A percentile compares a stretch with the other conserved stretches of the same genome.
These are phyloP conservation scores for Brassica cretica DNA, from an alignment of 345 rosid species.

Conservation along the genomic window DNA sequence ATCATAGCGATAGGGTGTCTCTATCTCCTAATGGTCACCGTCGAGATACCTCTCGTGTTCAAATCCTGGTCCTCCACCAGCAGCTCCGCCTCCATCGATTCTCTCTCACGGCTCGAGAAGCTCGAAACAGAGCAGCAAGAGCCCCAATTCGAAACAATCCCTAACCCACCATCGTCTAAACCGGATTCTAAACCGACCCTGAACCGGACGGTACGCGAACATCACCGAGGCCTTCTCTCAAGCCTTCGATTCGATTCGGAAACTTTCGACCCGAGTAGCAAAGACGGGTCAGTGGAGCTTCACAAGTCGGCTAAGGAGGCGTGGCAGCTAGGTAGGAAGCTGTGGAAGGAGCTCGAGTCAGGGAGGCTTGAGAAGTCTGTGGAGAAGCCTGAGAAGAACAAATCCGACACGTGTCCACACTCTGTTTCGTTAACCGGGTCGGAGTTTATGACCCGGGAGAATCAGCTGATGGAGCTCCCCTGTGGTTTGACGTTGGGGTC, in stretches of 20 bases:
- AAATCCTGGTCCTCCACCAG: slow-evolving; percentile 42
- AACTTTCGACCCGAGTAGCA: slow-evolving; percentile 51
- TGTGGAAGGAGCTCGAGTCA: slow-evolving; percentile 67
- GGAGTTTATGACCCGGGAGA: slow-evolving; percentile 53
- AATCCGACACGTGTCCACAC: slow-evolving; percentile 59
- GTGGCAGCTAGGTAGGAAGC: slow-evolving; percentile 68
- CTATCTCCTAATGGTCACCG: slow-evolving; percentile 60
- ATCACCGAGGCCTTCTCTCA: slow-evolving; percentile 51
- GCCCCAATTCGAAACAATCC: slow-evolving; percentile 46
- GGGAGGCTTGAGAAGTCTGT: slow-evolving; percentile 45
- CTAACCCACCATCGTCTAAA: slow-evolving; percentile 52
- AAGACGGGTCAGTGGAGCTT: slow-evolving; percentile 73
- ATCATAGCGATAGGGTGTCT: slow-evolving; percentile 54
- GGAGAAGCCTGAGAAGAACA: slow-evolving; percentile 44
- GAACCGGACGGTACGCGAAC: slow-evolving; percentile 32
- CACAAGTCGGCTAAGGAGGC: slow-evolving; percentile 72
- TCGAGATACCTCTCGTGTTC: slow-evolving; percentile 82
- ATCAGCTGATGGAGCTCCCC: slow-evolving; percentile 61
- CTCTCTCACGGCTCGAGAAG: slow-evolving; percentile 42
- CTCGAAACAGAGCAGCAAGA: slow-evolving; percentile 59
- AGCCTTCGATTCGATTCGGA: slow-evolving; percentile 55
- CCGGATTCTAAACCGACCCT: slow-evolving; percentile 33
- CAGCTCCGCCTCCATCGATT: slow-evolving; percentile 50
- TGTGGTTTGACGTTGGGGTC: slow-evolving; percentile 91
- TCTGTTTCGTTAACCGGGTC: slow-evolving; percentile 62